Conservation (phyloP, 768 basidiomycete genomes). For the Trametes cubensis region DNA sequence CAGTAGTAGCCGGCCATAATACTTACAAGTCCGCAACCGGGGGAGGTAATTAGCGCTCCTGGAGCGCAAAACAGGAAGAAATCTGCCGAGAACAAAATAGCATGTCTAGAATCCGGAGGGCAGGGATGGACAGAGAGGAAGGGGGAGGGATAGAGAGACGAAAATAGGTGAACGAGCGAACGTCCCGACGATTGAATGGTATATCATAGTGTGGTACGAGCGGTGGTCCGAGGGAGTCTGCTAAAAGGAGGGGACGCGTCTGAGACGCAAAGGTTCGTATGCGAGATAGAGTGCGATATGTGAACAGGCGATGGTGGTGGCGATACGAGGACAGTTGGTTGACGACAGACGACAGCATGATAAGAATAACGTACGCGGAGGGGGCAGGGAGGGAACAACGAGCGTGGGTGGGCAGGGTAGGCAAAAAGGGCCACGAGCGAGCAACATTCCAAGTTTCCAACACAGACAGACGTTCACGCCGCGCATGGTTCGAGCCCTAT, state of each 20-base stretch:
- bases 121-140: background rate
- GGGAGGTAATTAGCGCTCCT: conserved; percentile 1
- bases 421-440: background rate
- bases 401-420: background rate
- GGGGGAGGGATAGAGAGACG: background rate
- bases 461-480: background rate
- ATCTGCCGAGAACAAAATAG: background rate
- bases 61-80: background rate
- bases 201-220: conserved; percentile 2
- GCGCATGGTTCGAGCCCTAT: background rate
- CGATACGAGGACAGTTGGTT: background rate
- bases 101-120: background rate
- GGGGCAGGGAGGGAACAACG: background rate
- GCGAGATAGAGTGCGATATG: background rate
- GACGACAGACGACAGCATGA: conserved; percentile 13
- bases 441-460: background rate
- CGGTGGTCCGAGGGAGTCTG: background rate
- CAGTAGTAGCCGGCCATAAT: too few species aligned
- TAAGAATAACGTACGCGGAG: conserved; percentile 1
- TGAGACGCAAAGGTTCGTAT: conserved; percentile 9
- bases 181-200: conserved; percentile 7
- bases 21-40: background rate
- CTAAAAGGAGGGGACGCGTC: conserved; percentile 17
- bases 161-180: background rate
- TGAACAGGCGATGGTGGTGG: background rate